These are phyloP conservation scores for Tilletia horrida DNA, from an alignment of 1,284 basidiomycete species.

Conservation along the genomic window DNA sequence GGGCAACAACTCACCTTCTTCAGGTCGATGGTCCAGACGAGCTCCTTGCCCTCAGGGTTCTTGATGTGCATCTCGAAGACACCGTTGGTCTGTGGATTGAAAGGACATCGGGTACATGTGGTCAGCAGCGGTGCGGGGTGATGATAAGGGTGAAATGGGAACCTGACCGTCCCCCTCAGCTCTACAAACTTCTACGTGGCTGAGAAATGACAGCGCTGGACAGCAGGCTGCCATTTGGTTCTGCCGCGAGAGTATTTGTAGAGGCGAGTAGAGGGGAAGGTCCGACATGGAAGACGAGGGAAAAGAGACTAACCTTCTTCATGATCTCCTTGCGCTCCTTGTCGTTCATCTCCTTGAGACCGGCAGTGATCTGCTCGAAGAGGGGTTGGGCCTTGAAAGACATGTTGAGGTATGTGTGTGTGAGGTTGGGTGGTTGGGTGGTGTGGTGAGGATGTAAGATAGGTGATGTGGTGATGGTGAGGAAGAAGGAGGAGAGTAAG, in stretches of 20 bases:
- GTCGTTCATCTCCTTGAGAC: constrained; percentile 67
- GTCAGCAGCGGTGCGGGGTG: too few species aligned
- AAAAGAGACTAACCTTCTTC: constrained; percentile 67
- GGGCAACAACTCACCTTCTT: constrained; percentile 65
- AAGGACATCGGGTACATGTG: constrained; percentile 1
- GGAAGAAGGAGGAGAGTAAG: neutral
- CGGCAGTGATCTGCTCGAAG: constrained; percentile 61
- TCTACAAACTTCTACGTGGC: too few species aligned
- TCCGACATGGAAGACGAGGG: too few species aligned
- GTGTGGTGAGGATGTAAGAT: neutral
- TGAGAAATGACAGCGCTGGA: too few species aligned
- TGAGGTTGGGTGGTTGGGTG: constrained; percentile 1
- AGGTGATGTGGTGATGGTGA: constrained; percentile 11
- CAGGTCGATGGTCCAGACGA: constrained; percentile 75
- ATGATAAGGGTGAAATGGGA: too few species aligned
- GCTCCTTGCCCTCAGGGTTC: constrained; percentile 72
- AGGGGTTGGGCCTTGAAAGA: constrained; percentile 49
- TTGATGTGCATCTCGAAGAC: constrained; percentile 85
- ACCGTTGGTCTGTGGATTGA: constrained; percentile 70
- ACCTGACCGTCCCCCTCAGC: too few species aligned
- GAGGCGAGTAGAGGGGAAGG: too few species aligned
- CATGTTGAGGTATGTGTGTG: constrained; percentile 30
- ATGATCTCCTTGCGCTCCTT: constrained; percentile 74
- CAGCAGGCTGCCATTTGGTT: neutral
- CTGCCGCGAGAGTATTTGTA: neutral